Percentiles rank a stretch among this genome's conserved stretches.
phyloP scores from a whole-genome alignment of 2,329 filamentous ascomycete genomes.

The Penicillium sclerotigenum region DNA sequence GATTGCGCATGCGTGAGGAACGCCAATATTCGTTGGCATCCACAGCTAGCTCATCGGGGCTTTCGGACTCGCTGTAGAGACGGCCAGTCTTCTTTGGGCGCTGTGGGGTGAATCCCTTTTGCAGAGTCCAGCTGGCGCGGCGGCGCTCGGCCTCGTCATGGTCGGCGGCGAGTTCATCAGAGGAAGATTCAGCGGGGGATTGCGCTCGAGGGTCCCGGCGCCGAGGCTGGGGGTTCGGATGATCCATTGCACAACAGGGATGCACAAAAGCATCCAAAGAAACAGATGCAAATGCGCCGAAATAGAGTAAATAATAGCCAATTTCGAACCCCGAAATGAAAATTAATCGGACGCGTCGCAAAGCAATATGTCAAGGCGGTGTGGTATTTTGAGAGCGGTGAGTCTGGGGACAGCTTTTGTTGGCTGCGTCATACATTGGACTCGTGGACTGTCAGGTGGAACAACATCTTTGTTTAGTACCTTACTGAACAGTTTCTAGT shows the following conservation, averaged over 20 bases:
- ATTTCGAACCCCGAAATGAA: not conserved
- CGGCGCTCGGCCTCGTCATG: slow-evolving; percentile 36
- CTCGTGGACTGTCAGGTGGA: not conserved
- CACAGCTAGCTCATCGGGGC: slow-evolving; percentile 47
- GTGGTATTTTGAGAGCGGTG: not conserved
- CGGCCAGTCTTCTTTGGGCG: slow-evolving; percentile 27
- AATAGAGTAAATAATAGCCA: not conserved
- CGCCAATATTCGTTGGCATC: slow-evolving; percentile 40
- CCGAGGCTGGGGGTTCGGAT: slow-evolving; percentile 29
- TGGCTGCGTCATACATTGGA: slow-evolving; percentile 2
- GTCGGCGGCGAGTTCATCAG: slow-evolving; percentile 41
- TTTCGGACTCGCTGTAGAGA: slow-evolving; percentile 36
- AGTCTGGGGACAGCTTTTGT: not conserved
- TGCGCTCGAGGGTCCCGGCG: slow-evolving; percentile 29
- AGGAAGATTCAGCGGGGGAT: slow-evolving; percentile 36
- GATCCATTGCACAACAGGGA: slow-evolving; percentile 23
- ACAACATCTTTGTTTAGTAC: not conserved
- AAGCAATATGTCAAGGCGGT: slow-evolving; percentile 1
- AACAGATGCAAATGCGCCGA: slow-evolving; percentile 8
- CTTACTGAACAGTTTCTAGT: not conserved
- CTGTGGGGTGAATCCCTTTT: slow-evolving; percentile 32
- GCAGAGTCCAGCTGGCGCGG: slow-evolving; percentile 35
- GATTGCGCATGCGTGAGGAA: slow-evolving; percentile 25
- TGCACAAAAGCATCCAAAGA: not conserved
- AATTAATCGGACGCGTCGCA: slow-evolving; percentile 5